Base-by-base conservation (phyloP, 176 grass and related monocot genomes). In the Musa schizocarpa region DNA sequence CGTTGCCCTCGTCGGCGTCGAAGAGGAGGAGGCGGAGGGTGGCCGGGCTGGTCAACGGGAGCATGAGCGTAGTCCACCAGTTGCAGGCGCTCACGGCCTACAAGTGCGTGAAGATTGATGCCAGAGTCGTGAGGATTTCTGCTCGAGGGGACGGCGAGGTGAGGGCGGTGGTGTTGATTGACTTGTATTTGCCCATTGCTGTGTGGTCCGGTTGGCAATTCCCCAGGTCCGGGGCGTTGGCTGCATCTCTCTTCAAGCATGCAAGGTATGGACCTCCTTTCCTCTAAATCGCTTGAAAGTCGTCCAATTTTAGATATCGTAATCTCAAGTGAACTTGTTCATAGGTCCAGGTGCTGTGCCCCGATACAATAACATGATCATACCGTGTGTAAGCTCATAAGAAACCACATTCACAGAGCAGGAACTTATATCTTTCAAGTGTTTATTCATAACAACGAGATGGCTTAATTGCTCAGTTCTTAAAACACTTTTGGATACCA, bases 181-280 rank as follows among this genome's bases (percentile, higher is more conserved):
- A 99, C 34, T 82, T 99, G 1, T 99, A 91, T 80, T 76, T 99
- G 43, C 88, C 88, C 19, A 34, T 83, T 49, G 76, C 75, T 9
- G 81, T 80, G n/a, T 99, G 88, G 88, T 87, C 88, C 0, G 88
- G 88, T 0, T 94, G 88, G 90, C 78, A 99, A 73, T 94, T 99
- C 68, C 90, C 88, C 21, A 83, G 54, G 48, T 92, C 77, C 13
- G 78, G 89, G 13, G 16, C 74, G 0, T 54, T 86, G 0, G 90
- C 86, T 16, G 86, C 84, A 34, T 84, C 86, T 9, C 50, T 99
- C 0, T 99, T 94, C 82, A 99, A 91, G 74, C 90, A 99, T 69
- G 64, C 93, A 66, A 89, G 90, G 95, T 86, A 64, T 53, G 71
- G 21, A 16, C 53, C 10, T 20, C 8, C 5, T 24, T 76, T 25